These are phyloP conservation scores for Anthoceros angustus DNA, from an alignment of 225 moss, liverwort and hornwort genomes.

Conservation along the genomic window DNA sequence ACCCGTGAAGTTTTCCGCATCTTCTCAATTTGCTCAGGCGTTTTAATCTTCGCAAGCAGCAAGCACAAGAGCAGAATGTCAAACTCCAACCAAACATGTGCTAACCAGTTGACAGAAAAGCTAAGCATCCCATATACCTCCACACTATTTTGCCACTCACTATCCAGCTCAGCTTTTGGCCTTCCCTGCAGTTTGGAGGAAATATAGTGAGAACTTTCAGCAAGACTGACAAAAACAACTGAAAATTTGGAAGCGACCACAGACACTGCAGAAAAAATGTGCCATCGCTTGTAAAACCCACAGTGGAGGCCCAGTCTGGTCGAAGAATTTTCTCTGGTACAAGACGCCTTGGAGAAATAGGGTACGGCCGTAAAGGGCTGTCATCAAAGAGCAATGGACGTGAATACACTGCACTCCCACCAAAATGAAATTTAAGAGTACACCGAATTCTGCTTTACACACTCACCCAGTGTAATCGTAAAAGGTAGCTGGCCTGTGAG, in stretches of 20 bases:
- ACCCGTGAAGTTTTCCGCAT: background rate
- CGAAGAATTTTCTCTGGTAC: slow-evolving; percentile 68
- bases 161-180: background rate
- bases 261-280: background rate
- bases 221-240: background rate
- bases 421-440: too few species aligned
- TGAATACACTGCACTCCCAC: too few species aligned
- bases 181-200: slow-evolving; percentile 8
- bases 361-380: slow-evolving; percentile 42
- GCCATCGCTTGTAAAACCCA: slow-evolving; percentile 6
- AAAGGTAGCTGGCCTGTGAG: slow-evolving; percentile 31
- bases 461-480: slow-evolving; percentile 70
- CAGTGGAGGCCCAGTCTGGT: slow-evolving; percentile 87
- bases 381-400: background rate
- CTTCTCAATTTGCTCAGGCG: background rate
- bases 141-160: background rate
- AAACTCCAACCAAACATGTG: background rate
- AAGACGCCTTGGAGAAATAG: slow-evolving; percentile 78
- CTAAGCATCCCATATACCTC: slow-evolving; percentile 1
- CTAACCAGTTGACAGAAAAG: background rate
- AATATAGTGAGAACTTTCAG: slow-evolving; percentile 11
- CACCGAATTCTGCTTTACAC: background rate
- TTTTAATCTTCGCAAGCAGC: background rate
- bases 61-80: background rate
- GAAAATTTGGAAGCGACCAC: background rate